A percentile compares a stretch with the other conserved stretches of the same genome.
Conservation (phyloP, 805 yeast genomes). For the Yamadazyma tumulicola region DNA sequence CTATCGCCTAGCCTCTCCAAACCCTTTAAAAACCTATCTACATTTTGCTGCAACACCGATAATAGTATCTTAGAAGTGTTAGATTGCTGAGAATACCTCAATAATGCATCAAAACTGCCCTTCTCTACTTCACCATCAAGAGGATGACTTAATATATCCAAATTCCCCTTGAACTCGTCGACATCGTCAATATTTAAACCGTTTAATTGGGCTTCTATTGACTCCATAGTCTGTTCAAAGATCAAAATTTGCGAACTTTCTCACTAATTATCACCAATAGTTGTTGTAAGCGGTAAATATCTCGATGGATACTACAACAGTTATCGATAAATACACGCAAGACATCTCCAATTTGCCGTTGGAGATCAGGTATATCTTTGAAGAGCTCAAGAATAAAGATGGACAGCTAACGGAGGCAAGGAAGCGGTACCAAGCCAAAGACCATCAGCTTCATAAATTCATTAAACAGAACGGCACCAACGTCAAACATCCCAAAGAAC, state of each 20-base stretch:
- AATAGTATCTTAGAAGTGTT: slow-evolving; percentile 11
- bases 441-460: slow-evolving; percentile 76
- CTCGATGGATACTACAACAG: slow-evolving; percentile 85
- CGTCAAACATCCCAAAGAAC: slow-evolving; percentile 79
- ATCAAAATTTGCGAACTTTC: too few relatives aligned
- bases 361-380: slow-evolving; percentile 75
- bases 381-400: slow-evolving; percentile 75
- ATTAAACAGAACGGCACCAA: slow-evolving; percentile 80
- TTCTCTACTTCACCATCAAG: too few relatives aligned
- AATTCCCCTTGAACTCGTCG: too few relatives aligned
- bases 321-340: slow-evolving; percentile 46
- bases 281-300: too few relatives aligned
- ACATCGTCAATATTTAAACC: neutral
- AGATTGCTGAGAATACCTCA: slow-evolving; percentile 12
- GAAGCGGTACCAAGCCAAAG: slow-evolving; percentile 65
- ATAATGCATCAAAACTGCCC: too few relatives aligned
- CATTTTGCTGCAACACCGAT: slow-evolving; percentile 16
- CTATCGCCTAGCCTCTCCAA: slow-evolving; percentile 14
- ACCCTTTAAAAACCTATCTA: slow-evolving; percentile 14
- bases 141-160: too few relatives aligned
- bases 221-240: too few relatives aligned
- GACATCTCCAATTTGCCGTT: slow-evolving; percentile 82
- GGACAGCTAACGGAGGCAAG: slow-evolving; percentile 60
- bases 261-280: too few relatives aligned
- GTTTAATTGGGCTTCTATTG: neutral